Base-by-base conservation (phyloP, 2,329 filamentous ascomycete genomes). In the Phialocephala sp. region DNA sequence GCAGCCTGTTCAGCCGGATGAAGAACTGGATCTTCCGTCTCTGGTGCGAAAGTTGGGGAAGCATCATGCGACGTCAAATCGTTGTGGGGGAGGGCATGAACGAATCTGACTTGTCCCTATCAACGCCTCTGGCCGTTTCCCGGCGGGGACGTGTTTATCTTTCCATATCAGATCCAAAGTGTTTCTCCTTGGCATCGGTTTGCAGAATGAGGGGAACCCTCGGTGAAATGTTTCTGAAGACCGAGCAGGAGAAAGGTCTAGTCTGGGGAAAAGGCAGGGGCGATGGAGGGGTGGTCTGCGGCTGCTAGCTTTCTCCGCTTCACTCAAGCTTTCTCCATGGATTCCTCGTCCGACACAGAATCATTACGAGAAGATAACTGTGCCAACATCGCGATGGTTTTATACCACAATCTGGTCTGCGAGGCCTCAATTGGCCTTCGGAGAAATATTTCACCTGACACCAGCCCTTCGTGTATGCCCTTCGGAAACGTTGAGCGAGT, bases 1-100 rank as follows among this genome's bases (percentile, higher is more conserved):
- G 63, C 50, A 69, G 69, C 52, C 69, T 71, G 63, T 71, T 68
- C 15, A 50, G 55, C 52, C 69, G 68, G 68, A 61, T 69, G 67
- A 68, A 68, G 65, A 59, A 12, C 20, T 63, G 62, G 59, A 65
- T 67, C 60, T 68, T 68, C 64, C 62, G 60, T 52, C 54, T 50
- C 15, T 47, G 37, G 58, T 55, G 54, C 35, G 52, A 20, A 60
- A 18, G 15, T 62, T 57, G 59, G 55, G 36, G 14, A 64, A 54
- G 50, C 43, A 63, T 66, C 69, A 71, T 68, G 68, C 69, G 66
- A 65, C 66, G 60, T 66, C 32, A 64, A 67, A 59, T 63, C 27
- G 8, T 60, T 64, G 24, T 39, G 57, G 35, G 55, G 35, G 45
- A 63, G 45, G 22, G 45, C n/a, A 50, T 24, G 64, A 54, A 11